These are phyloP conservation scores for Penicillium sp. DNA, from an alignment of 2,329 filamentous ascomycete species.

Conservation along the genomic window DNA sequence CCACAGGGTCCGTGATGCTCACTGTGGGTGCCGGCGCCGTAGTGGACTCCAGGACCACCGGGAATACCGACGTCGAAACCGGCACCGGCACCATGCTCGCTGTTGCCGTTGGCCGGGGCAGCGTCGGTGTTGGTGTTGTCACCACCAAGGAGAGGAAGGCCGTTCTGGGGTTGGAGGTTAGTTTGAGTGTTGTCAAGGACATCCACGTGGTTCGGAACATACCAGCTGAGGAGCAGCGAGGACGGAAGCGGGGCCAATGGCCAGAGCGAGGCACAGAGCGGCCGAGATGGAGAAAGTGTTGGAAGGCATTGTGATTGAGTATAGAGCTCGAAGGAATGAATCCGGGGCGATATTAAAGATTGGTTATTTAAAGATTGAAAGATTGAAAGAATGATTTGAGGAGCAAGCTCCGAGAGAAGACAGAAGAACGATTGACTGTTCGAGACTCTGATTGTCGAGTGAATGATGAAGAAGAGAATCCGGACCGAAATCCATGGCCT, in stretches of 20 bases:
- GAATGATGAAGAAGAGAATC: slow-evolving; percentile 11
- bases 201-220: slow-evolving; percentile 9
- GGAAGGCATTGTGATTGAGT: slow-evolving; percentile 22
- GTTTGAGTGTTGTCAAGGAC: background rate
- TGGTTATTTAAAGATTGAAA: background rate
- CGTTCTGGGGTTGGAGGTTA: slow-evolving; percentile 10
- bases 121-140: slow-evolving; percentile 2
- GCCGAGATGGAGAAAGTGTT: slow-evolving; percentile 25
- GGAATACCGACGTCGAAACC: slow-evolving; percentile 23
- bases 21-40: slow-evolving; percentile 17
- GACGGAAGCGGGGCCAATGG: slow-evolving; percentile 26
- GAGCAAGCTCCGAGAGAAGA: slow-evolving; percentile 7
- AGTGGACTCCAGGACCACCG: slow-evolving; percentile 23
- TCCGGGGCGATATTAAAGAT: slow-evolving; percentile 4
- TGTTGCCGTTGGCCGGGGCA: slow-evolving; percentile 15
- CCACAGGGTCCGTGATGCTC: slow-evolving; percentile 19
- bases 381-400: slow-evolving; percentile 7
- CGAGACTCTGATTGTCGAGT: slow-evolving; percentile 14
- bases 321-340: slow-evolving; percentile 10
- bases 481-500: slow-evolving; percentile 5
- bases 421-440: slow-evolving; percentile 21
- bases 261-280: slow-evolving; percentile 30
- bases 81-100: slow-evolving; percentile 17
- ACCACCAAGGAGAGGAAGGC: slow-evolving; percentile 10
- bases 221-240: slow-evolving; percentile 29